Percentiles rank a stretch among this genome's conserved stretches.
These are phyloP conservation scores for Trebouxia sp. DNA, from an alignment of 139 green algal genomes.

Conservation along the genomic window DNA sequence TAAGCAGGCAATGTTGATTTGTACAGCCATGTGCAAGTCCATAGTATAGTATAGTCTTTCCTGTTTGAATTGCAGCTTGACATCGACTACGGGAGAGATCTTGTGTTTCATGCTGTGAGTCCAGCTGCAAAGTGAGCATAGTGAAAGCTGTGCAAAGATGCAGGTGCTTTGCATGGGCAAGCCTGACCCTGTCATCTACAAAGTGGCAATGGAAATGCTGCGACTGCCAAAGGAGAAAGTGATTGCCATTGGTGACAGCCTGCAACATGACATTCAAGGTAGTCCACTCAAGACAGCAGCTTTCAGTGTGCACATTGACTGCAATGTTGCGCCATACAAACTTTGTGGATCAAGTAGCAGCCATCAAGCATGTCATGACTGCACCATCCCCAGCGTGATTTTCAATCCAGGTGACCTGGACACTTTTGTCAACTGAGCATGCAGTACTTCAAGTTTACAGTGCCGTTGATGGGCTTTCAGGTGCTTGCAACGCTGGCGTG, in stretches of 20 bases:
- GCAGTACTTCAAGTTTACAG: not conserved
- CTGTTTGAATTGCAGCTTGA: too few relatives aligned
- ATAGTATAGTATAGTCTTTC: too few relatives aligned
- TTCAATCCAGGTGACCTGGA: too few relatives aligned
- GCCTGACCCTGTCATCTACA: slow-evolving; percentile 76
- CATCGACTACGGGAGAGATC: too few relatives aligned
- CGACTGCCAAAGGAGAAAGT: slow-evolving; percentile 40
- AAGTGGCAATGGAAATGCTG: slow-evolving; percentile 52
- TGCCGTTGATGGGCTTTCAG: not conserved
- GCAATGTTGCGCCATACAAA: too few relatives aligned
- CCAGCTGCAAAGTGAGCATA: too few relatives aligned
- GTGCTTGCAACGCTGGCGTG: slow-evolving; percentile 48
- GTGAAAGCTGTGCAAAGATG: not conserved
- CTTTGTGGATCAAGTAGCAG: too few relatives aligned
- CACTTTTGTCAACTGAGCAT: not conserved
- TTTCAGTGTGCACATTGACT: not conserved
- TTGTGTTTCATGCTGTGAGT: too few relatives aligned
- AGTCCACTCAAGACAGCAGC: not conserved
- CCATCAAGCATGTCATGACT: too few relatives aligned
- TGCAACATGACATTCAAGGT: slow-evolving; percentile 82
- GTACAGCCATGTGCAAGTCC: too few relatives aligned
- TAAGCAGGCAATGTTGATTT: too few relatives aligned
- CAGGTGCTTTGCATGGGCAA: slow-evolving; percentile 80
- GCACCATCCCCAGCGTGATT: too few relatives aligned
- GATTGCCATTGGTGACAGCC: slow-evolving; percentile 75